Evolutionary conservation across 495 filamentous ascomycete species (phyloP).

Genomic region (Parathielavia hyrcaniae): DNA sequence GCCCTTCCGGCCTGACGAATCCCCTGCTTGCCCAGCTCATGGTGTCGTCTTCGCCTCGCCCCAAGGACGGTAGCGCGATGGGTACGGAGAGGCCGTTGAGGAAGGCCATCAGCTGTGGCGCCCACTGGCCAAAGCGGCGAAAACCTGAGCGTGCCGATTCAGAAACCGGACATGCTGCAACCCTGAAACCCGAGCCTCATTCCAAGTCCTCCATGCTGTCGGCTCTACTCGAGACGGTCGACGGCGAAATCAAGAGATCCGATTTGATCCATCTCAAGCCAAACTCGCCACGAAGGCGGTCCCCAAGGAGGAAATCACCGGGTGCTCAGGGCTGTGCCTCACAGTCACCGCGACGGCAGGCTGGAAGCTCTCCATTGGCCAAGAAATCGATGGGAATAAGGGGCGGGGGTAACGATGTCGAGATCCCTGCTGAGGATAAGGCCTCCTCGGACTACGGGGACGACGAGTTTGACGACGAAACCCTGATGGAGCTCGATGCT

Average conservation of each 20-base stretch:
- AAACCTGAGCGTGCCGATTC: conserved; percentile 34
- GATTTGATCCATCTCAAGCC: conserved; percentile 24
- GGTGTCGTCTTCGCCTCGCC: conserved; percentile 62
- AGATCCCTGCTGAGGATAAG: conserved; percentile 18
- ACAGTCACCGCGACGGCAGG: neutral
- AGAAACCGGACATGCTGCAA: conserved; percentile 9
- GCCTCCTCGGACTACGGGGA: conserved; percentile 43
- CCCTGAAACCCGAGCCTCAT: conserved; percentile 23
- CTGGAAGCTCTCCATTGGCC: conserved; percentile 12
- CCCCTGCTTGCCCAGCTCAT: conserved; percentile 57
- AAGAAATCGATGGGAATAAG: conserved; percentile 17
- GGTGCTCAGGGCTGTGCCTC: neutral
- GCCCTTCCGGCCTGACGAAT: conserved; percentile 37
- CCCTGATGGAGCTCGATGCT: conserved; percentile 48
- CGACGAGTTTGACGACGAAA: conserved; percentile 47
- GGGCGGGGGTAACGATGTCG: conserved; percentile 4
- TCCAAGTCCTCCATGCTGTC: conserved; percentile 50
- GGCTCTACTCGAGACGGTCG: conserved; percentile 40
- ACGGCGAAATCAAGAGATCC: conserved; percentile 35
- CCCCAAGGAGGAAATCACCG: neutral
- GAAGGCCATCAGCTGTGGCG: conserved; percentile 69
- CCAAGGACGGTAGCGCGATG: conserved; percentile 39
- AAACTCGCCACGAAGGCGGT: conserved; percentile 30
- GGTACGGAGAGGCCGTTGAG: conserved; percentile 51
- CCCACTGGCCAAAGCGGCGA: conserved; percentile 58